Conservation (phyloP, 192 early-diverging fungal species). For the Borealophlyctis nickersoniae region DNA sequence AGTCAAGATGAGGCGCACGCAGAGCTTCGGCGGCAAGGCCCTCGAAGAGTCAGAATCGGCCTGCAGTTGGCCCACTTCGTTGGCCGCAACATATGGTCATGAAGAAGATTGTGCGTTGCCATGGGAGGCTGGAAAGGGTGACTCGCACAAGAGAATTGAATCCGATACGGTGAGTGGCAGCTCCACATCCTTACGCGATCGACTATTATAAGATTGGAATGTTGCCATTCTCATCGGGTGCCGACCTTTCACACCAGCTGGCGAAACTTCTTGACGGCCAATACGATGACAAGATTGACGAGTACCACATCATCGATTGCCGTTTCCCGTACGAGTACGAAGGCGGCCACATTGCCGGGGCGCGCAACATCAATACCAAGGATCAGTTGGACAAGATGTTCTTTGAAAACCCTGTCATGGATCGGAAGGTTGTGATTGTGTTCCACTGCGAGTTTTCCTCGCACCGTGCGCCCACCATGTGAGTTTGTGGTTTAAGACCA, state of each 20-base stretch:
- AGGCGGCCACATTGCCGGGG: constrained; percentile 76
- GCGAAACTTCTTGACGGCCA: constrained; percentile 65
- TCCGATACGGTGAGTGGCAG: constrained; percentile 20
- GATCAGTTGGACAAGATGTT: constrained; percentile 61
- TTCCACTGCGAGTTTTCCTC: constrained; percentile 87
- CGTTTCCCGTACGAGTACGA: constrained; percentile 85
- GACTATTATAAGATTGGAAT: no score
- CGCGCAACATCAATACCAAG: constrained; percentile 65
- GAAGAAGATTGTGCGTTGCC: constrained; percentile 9
- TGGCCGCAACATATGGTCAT: background rate
- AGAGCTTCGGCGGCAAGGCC: constrained; percentile 2
- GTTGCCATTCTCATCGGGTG: no score
- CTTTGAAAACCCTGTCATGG: constrained; percentile 27
- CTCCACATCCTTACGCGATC: no score
- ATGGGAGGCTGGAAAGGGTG: constrained; percentile 10
- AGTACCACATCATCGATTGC: constrained; percentile 74
- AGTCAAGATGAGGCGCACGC: constrained; percentile 19
- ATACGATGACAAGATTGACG: constrained; percentile 55
- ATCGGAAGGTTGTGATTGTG: constrained; percentile 57
- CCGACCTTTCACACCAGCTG: no score
- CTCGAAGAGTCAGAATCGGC: background rate
- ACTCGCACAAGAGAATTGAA: constrained; percentile 28
- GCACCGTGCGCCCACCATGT: constrained; percentile 80
- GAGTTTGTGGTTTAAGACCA: constrained; percentile 15
- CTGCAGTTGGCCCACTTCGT: background rate